phyloP scores from a whole-genome alignment of 176 grass and related monocot genomes.

The Aegilops longissima region DNA sequence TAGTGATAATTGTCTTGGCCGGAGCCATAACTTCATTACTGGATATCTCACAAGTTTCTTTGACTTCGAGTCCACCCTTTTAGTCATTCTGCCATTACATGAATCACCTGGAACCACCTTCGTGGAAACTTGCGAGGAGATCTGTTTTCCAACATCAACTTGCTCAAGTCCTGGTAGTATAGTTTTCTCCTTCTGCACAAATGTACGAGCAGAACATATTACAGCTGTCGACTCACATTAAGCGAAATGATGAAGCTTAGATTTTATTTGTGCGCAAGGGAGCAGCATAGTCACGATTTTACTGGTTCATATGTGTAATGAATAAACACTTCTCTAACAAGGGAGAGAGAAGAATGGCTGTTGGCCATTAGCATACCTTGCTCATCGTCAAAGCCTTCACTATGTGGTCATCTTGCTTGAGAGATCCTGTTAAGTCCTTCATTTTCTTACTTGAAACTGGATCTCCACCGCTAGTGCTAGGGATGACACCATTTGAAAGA shows the following conservation, averaged over 20 bases:
- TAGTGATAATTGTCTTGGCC: conserved; percentile 49
- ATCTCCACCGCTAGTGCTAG: not conserved
- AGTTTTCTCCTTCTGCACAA: conserved; percentile 39
- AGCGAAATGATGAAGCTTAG: not conserved
- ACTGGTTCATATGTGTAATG: not conserved
- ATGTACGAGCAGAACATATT: not conserved
- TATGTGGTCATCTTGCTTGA: conserved; percentile 7
- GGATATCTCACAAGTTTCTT: conserved; percentile 59
- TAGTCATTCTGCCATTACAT: not conserved
- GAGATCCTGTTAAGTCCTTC: conserved; percentile 4
- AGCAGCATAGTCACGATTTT: not conserved
- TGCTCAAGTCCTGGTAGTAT: not conserved
- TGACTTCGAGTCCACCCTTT: conserved; percentile 41
- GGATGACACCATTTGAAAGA: conserved; percentile 26
- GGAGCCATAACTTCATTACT: conserved; percentile 51
- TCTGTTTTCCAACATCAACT: not conserved
- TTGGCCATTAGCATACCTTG: conserved; percentile 19
- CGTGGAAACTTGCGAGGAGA: conserved; percentile 1
- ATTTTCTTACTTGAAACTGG: not conserved
- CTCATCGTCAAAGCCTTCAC: not conserved
- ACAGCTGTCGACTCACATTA: not conserved
- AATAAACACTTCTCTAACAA: not conserved
- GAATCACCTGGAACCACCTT: not conserved
- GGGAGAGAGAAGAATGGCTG: not conserved
- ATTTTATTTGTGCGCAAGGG: not conserved